These are phyloP conservation scores for Leccinum longicurvipes DNA, from an alignment of 768 basidiomycete species.

Conservation along the genomic window DNA sequence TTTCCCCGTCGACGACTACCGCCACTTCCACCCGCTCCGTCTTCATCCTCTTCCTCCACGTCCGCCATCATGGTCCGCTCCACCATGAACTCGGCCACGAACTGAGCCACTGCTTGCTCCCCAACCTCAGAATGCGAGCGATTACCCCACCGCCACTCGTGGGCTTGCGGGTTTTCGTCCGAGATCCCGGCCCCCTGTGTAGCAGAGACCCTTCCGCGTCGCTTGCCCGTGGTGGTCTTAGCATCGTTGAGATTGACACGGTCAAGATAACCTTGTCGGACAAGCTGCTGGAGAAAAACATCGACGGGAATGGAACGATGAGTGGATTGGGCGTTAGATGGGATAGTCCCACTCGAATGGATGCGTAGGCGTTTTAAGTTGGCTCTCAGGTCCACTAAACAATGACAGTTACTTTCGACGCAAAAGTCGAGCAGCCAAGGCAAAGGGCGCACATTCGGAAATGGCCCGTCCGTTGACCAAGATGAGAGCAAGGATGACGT, in stretches of 20 bases:
- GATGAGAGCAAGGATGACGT: constrained; percentile 79
- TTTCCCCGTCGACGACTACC: constrained; percentile 5
- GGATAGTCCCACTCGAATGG: constrained; percentile 43
- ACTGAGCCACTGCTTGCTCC: constrained; percentile 68
- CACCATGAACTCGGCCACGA: constrained; percentile 73
- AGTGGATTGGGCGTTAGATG: constrained; percentile 49
- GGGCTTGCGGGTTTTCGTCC: constrained; percentile 26
- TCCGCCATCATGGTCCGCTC: constrained; percentile 15
- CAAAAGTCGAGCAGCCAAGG: background rate
- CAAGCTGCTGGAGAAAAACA: constrained; percentile 57
- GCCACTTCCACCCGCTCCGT: background rate
- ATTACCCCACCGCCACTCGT: constrained; percentile 86
- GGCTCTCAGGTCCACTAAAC: constrained; percentile 66
- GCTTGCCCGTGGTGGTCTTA: constrained; percentile 45
- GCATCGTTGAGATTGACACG: constrained; percentile 51
- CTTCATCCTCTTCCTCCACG: constrained; percentile 18
- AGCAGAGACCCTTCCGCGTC: constrained; percentile 51
- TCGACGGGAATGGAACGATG: constrained; percentile 58
- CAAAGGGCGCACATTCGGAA: constrained; percentile 54
- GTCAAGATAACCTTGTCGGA: constrained; percentile 78
- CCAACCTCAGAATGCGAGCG: constrained; percentile 81
- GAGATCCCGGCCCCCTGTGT: constrained; percentile 28
- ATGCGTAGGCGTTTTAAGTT: constrained; percentile 71
- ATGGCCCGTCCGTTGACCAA: constrained; percentile 77
- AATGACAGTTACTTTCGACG: background rate